Evolutionary conservation across 1,284 basidiomycete species (phyloP), one percentile per base, ranked within the genome.

Genomic region (Ganoderma lucidum): DNA sequence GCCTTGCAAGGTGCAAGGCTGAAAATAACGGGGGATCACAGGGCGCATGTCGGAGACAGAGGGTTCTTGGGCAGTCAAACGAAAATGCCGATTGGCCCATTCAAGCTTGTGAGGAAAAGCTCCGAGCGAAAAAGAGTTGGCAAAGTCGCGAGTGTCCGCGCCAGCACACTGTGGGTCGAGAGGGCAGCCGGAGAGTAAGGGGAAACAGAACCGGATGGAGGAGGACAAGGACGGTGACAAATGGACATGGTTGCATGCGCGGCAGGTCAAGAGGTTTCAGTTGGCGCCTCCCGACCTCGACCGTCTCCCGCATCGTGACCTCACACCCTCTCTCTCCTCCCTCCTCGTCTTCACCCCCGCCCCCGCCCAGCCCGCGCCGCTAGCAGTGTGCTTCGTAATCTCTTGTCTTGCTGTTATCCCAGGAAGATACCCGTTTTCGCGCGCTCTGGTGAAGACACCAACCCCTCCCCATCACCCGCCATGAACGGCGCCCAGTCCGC

Each of bases 401-500:
- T 63, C 64, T 58, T 70, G 69, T n/a, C 56, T 61, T 68, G 68
- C 70, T 69, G 70, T 61, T 48, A 64, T 28, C 68, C 68, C 48
- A 37, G 58, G 37, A 66, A 53, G 30, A 64, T 63, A 44, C 60
- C 71, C 61, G 51, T 39, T 39, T 59, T 35, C 59, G 64, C 60
- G 59, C 58, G 14, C 66, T 10, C 23, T 58, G 62, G 61, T 51
- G 51, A 63, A 23, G 39, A 42, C 59, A 41, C 44, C 30, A n/a
- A 23, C 62, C 35, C 19, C 45, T 28, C 48, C 62, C 51, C 53
- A 32, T 30, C 62, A 53, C 53, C 60, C 72, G 71, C 75, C 71
- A 85, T 85, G 84, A 85, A 84, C 79, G 82, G 83, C 74, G 73
- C 80, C 64, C 77, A 80, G 73, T 65, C 79, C 70, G 79, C 75